These are phyloP conservation scores for Gynandropsis gynandra DNA, from an alignment of 345 rosid genomes.

Conservation along the genomic window DNA sequence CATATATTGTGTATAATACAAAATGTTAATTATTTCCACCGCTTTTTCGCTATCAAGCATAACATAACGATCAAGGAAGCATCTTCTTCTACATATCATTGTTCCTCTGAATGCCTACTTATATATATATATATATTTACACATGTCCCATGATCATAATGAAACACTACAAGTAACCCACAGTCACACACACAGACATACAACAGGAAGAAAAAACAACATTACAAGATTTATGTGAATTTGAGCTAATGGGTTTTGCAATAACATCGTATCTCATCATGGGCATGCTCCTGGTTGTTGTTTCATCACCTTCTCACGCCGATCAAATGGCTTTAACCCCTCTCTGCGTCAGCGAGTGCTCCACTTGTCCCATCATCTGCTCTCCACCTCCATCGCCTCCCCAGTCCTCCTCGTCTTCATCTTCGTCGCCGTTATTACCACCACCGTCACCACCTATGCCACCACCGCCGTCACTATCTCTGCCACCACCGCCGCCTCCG, in stretches of 20 bases:
- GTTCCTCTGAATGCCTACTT: no score
- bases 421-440: slow-evolving; percentile 15
- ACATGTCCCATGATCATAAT: no score
- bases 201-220: no score
- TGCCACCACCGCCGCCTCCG: slow-evolving; percentile 24
- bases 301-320: slow-evolving; percentile 21
- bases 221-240: slow-evolving; percentile 11
- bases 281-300: slow-evolving; percentile 13
- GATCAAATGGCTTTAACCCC: slow-evolving; percentile 22
- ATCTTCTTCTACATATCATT: not conserved
- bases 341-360: slow-evolving; percentile 32
- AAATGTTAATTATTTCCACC: no score
- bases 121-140: no score
- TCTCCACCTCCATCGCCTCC: slow-evolving; percentile 26
- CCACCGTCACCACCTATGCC: slow-evolving; percentile 18
- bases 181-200: no score
- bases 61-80: not conserved
- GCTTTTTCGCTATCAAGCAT: not conserved
- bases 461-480: slow-evolving; percentile 10
- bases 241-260: slow-evolving; percentile 6
- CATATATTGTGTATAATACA: no score
- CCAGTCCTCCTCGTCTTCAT: slow-evolving; percentile 2
- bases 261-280: slow-evolving; percentile 13
- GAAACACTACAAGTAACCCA: not conserved
- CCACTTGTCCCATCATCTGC: slow-evolving; percentile 31